Conservation (phyloP, 2,329 filamentous ascomycete genomes). For the Paraphaeosphaeria minitans region DNA sequence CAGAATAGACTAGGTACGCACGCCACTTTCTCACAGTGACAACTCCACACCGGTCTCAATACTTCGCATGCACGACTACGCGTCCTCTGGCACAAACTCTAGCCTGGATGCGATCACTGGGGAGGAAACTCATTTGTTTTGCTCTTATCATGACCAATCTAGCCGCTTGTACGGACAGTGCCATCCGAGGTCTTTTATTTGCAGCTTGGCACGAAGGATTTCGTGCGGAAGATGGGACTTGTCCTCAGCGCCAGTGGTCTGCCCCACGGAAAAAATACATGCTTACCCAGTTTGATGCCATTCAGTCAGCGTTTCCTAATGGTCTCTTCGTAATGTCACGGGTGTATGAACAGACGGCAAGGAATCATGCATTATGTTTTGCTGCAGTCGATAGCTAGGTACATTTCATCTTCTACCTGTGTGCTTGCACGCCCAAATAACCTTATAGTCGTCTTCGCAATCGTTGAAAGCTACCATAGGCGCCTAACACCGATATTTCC, state of each 20-base stretch:
- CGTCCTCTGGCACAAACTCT: not conserved
- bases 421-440: too few relatives aligned
- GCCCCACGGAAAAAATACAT: not conserved
- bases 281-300: not conserved
- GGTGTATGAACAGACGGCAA: not conserved
- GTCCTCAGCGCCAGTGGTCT: not conserved
- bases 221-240: not conserved
- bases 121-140: not conserved
- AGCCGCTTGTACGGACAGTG: not conserved
- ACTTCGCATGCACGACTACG: not conserved
- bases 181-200: not conserved
- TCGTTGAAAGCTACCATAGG: too few relatives aligned
- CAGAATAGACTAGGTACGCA: not conserved
- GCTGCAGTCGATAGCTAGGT: too few relatives aligned
- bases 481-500: too few relatives aligned
- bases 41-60: not conserved
- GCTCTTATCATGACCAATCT: not conserved
- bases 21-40: not conserved
- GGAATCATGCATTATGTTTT: not conserved
- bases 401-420: not conserved
- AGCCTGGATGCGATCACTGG: not conserved
- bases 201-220: not conserved
- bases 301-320: not conserved
- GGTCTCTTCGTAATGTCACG: not conserved
- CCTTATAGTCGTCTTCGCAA: too few relatives aligned